Conservation (phyloP, 2,329 filamentous ascomycete genomes). For the Penicillium carneum region DNA sequence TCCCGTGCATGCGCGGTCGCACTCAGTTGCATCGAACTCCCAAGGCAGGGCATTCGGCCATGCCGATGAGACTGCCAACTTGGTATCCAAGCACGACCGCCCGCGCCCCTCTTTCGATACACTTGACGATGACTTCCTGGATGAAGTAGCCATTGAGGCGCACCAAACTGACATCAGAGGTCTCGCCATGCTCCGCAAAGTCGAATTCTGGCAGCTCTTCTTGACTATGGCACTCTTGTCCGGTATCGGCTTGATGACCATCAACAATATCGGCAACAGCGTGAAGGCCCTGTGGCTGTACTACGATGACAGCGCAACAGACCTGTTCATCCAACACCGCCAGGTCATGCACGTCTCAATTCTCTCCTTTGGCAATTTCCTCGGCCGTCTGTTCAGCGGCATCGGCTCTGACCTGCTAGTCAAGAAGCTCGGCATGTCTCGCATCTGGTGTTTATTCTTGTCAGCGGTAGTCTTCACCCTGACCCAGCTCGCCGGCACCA, state of each 20-base stretch:
- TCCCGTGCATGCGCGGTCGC: constrained; percentile 41
- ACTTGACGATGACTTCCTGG: constrained; percentile 55
- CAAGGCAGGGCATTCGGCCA: constrained; percentile 33
- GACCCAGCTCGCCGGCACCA: constrained; percentile 78
- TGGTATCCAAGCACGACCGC: constrained; percentile 70
- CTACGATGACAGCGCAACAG: constrained; percentile 75
- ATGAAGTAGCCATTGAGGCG: constrained; percentile 73
- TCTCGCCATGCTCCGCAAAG: constrained; percentile 70
- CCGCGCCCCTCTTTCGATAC: constrained; percentile 62
- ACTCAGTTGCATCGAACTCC: constrained; percentile 40
- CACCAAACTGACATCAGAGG: constrained; percentile 91
- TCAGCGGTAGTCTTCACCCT: constrained; percentile 78
- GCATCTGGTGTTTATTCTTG: constrained; percentile 87
- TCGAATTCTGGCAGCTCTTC: constrained; percentile 92
- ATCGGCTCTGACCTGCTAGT: constrained; percentile 91
- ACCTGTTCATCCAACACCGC: constrained; percentile 77
- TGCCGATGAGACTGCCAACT: constrained; percentile 78
- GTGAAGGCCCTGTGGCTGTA: constrained; percentile 85
- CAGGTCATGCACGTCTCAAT: constrained; percentile 94
- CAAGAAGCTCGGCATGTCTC: constrained; percentile 77
- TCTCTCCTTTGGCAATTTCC: constrained; percentile 85
- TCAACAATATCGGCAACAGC: constrained; percentile 97
- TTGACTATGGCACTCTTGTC: constrained; percentile 86
- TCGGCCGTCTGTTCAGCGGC: constrained; percentile 79
- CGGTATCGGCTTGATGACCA: constrained; percentile 96